phyloP scores from a whole-genome alignment of 805 yeast genomes.

The Candida patagonica region DNA sequence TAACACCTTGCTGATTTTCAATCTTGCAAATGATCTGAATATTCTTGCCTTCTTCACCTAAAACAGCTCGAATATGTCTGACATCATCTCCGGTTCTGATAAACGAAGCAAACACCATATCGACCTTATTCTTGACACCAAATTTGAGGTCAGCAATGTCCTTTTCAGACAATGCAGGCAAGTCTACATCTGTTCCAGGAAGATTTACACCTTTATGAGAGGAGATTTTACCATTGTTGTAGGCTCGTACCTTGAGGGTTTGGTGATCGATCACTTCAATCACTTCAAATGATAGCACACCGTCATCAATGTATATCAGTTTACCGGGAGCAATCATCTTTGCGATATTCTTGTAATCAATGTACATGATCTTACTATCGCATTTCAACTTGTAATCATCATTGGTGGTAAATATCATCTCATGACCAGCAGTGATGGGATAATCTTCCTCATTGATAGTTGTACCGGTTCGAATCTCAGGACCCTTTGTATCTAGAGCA shows the following conservation, averaged over 20 bases:
- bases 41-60: conserved; percentile 94
- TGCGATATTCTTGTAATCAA: conserved; percentile 95
- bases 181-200: conserved; percentile 97
- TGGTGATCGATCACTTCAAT: conserved; percentile 67
- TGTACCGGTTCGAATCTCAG: conserved; percentile 98
- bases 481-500: conserved; percentile 98
- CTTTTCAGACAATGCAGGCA: conserved; percentile 96
- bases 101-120: conserved; percentile 97
- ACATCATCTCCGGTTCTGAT: conserved; percentile 93
- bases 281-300: conserved; percentile 93
- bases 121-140: conserved; percentile 96
- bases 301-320: conserved; percentile 93
- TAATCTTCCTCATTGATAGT: conserved; percentile 72
- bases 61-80: conserved; percentile 78
- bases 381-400: conserved; percentile 61
- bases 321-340: conserved; percentile 83
- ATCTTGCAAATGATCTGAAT: conserved; percentile 96
- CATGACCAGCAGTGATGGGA: conserved; percentile 78
- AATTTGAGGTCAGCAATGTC: conserved; percentile 85
- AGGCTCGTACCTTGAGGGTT: conserved; percentile 78
- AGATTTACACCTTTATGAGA: conserved; percentile 99
- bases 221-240: conserved; percentile 91
- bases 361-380: conserved; percentile 74
- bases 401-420: conserved; percentile 90
- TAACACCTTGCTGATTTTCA: conserved; percentile 99